Evolutionary conservation across 768 basidiomycete species (phyloP).

Genomic region (Lactarius sanguifluus): DNA sequence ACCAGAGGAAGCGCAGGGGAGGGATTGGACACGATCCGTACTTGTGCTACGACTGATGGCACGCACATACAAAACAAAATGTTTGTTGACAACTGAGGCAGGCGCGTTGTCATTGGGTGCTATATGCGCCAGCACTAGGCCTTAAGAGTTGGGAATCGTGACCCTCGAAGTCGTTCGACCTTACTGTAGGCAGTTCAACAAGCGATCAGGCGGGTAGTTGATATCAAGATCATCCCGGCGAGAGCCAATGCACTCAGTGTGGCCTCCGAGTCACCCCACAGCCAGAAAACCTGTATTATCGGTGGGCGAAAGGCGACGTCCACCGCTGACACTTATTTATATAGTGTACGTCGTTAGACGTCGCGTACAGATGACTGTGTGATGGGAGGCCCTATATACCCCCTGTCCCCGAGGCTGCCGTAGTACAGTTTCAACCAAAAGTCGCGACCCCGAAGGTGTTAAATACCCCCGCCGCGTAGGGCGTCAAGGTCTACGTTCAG

Average conservation of each 20-base stretch:
- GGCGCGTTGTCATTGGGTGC: background rate
- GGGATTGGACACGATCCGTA: constrained; percentile 34
- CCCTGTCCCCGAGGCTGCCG: background rate
- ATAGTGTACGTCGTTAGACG: background rate
- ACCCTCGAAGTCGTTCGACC: background rate
- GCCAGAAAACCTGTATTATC: background rate
- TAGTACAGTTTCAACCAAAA: background rate
- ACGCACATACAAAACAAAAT: background rate
- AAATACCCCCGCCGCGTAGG: background rate
- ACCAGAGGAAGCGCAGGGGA: constrained; percentile 69
- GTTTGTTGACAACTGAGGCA: background rate
- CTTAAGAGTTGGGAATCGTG: background rate
- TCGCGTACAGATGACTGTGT: background rate
- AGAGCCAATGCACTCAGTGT: too few species aligned
- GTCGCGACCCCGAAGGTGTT: background rate
- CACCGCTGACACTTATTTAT: background rate
- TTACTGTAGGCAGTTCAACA: too few species aligned
- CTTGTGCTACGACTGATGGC: background rate
- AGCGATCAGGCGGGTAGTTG: too few species aligned
- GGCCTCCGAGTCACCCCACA: too few species aligned
- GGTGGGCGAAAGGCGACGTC: background rate
- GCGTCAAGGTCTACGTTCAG: constrained; percentile 8
- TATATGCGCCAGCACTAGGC: background rate
- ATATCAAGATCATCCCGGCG: too few species aligned
- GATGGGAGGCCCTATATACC: background rate